Evolutionary conservation across 2,329 filamentous ascomycete species (phyloP).

Genomic region (Botrytis fragariae): DNA sequence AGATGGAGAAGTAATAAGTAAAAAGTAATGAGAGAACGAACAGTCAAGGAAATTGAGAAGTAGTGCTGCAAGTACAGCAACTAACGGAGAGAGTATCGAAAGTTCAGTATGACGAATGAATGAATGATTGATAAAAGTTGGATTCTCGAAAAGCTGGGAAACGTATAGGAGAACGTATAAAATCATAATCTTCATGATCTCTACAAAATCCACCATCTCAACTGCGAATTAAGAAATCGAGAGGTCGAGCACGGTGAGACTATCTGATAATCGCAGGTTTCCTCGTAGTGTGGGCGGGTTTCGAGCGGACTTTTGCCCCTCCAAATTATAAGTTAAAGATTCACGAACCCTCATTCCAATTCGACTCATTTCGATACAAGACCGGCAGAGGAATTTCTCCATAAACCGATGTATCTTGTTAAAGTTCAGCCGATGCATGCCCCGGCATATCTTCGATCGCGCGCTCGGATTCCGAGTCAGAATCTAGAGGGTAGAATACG

Average conservation of each 20-base stretch:
- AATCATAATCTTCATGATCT: not conserved
- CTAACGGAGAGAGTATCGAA: too few species aligned
- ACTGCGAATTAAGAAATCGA: not conserved
- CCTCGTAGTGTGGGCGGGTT: not conserved
- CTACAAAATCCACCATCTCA: too few species aligned
- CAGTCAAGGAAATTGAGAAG: not conserved
- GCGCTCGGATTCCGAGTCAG: not conserved
- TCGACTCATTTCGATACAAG: not conserved
- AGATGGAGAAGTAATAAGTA: too few species aligned
- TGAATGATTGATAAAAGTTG: too few species aligned
- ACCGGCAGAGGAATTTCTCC: not conserved
- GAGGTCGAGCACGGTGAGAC: not conserved
- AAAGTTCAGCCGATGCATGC: not conserved
- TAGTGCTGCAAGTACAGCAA: too few species aligned
- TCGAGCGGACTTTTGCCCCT: not conserved
- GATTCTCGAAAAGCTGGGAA: not conserved
- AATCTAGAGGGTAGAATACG: slow-evolving; percentile 12
- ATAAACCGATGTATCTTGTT: not conserved
- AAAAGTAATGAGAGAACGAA: not conserved
- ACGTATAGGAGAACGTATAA: not conserved
- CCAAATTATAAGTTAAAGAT: not conserved
- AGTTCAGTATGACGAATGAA: not conserved
- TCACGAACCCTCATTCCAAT: not conserved
- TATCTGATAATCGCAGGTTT: too few species aligned
- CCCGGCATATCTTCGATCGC: not conserved